Percentiles rank a stretch among this genome's conserved stretches.
These are phyloP conservation scores for Isatis lusitanica DNA, from an alignment of 441 rosid genomes.

Conservation along the genomic window DNA sequence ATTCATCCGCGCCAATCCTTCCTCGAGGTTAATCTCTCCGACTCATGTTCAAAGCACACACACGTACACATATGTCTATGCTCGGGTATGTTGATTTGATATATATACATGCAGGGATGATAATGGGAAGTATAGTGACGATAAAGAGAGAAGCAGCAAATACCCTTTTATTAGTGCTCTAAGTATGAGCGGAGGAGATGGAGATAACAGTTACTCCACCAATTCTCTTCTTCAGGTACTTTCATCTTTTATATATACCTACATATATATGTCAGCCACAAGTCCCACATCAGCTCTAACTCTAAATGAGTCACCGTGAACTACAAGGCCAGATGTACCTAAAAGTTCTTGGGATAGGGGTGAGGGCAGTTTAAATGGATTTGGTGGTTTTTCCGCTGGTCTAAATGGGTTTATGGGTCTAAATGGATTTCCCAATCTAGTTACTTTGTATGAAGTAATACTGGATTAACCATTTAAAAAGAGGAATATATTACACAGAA, in stretches of 20 bases:
- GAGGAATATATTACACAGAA: background rate
- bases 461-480: no score
- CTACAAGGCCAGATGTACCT: no score
- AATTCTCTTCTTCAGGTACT: conserved; percentile 30
- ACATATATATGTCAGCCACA: no score
- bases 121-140: background rate
- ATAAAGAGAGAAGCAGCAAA: background rate
- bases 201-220: conserved; percentile 14
- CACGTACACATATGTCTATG: background rate
- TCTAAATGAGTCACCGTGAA: no score
- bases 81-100: background rate
- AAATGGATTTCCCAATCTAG: no score
- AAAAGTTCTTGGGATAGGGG: no score
- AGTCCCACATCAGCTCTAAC: no score
- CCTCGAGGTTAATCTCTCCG: background rate
- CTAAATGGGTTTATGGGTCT: no score
- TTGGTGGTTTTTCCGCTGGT: no score
- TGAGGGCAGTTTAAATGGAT: no score
- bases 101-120: background rate
- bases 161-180: conserved; percentile 11
- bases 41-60: background rate
- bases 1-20: background rate
- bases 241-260: no score
- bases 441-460: no score
- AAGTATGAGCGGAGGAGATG: conserved; percentile 24